Conservation (phyloP, 306 rosid genomes). For the Delonix regia region DNA sequence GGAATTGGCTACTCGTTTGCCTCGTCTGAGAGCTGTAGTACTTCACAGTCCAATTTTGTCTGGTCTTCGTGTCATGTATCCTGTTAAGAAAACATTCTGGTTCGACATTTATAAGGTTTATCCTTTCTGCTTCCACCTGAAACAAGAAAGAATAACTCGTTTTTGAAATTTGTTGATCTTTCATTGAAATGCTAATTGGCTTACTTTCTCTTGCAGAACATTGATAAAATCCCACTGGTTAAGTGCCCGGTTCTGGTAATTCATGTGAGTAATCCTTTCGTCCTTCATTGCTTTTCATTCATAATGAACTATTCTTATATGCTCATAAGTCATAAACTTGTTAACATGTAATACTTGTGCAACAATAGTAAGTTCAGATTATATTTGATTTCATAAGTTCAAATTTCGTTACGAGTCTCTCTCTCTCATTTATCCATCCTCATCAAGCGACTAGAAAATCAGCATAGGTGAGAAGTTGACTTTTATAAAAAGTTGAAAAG, state of each 20-base stretch:
- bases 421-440: background rate
- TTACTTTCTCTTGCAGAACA: slow-evolving; percentile 51
- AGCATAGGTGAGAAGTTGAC: background rate
- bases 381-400: background rate
- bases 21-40: slow-evolving; percentile 55
- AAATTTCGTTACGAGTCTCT: background rate
- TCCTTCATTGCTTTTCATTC: background rate
- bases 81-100: slow-evolving; percentile 68
- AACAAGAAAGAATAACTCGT: background rate
- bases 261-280: slow-evolving; percentile 56
- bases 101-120: slow-evolving; percentile 74
- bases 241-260: slow-evolving; percentile 66
- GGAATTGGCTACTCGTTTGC: slow-evolving; percentile 59
- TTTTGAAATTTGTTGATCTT: background rate
- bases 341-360: background rate
- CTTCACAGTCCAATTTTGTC: slow-evolving; percentile 72
- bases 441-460: background rate
- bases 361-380: too few relatives aligned
- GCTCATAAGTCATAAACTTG: background rate
- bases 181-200: slow-evolving; percentile 9
- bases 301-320: background rate
- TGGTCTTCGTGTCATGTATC: slow-evolving; percentile 71
- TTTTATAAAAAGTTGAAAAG: background rate
- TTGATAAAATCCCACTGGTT: slow-evolving; percentile 61
- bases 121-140: background rate